A percentile compares a stretch with the other conserved stretches of the same genome.
phyloP scores from a whole-genome alignment of 2,329 filamentous ascomycete species.

The Colletotrichum endophyticum region DNA sequence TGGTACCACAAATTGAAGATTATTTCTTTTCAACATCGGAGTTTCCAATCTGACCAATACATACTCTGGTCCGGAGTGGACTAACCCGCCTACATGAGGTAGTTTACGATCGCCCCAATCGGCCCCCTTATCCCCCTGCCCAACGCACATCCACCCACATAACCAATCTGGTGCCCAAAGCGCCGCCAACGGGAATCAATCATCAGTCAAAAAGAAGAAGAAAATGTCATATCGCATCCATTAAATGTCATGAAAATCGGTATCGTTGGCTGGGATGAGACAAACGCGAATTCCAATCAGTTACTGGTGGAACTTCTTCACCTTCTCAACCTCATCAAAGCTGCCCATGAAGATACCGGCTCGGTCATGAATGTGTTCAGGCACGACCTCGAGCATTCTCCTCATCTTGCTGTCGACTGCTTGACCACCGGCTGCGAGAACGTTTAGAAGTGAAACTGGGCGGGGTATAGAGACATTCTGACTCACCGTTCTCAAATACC shows the following conservation, averaged over 20 bases:
- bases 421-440: constrained; percentile 78
- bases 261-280: neutral
- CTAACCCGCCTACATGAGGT: neutral
- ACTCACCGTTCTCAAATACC: constrained; percentile 95
- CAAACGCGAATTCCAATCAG: neutral
- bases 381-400: constrained; percentile 87
- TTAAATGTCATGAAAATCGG: neutral
- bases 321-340: constrained; percentile 93
- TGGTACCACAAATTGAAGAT: neutral
- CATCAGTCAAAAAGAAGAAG: constrained; percentile 10
- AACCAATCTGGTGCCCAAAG: neutral
- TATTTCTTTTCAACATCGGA: neutral
- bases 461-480: neutral
- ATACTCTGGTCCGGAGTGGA: neutral
- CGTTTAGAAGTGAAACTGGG: constrained; percentile 24
- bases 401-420: constrained; percentile 91
- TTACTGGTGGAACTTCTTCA: constrained; percentile 79
- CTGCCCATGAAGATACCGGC: constrained; percentile 97
- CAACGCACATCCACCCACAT: neutral
- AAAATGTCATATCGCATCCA: neutral
- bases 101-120: neutral
- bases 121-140: neutral
- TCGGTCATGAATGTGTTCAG: constrained; percentile 92
- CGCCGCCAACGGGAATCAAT: constrained; percentile 28
- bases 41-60: neutral